A percentile compares a stretch with the other conserved stretches of the same genome.
Evolutionary conservation across 2,329 filamentous ascomycete species (phyloP).

Genomic region (Ilyonectria destructans): DNA sequence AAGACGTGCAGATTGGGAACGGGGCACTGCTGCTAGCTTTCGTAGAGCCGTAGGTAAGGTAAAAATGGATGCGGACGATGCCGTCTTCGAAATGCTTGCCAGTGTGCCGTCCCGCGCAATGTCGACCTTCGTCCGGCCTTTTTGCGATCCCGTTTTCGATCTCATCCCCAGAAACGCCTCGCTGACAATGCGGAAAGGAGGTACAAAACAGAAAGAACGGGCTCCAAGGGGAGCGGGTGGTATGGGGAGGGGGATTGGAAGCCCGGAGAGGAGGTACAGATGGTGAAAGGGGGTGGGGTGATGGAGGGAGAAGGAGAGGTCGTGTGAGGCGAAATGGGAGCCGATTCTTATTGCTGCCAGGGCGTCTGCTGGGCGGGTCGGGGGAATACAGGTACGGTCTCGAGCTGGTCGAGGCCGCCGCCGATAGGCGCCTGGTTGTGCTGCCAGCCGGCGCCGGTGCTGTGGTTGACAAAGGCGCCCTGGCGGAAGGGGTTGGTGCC

Average conservation of each 20-base stretch:
- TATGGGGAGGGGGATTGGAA: conserved; percentile 22
- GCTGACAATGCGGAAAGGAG: conserved; percentile 52
- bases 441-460: conserved; percentile 92
- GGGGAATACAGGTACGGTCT: conserved; percentile 89
- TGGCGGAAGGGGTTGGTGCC: conserved; percentile 98
- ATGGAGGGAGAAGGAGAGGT: background rate
- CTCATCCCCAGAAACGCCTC: conserved; percentile 52
- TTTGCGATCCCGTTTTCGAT: conserved; percentile 40
- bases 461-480: conserved; percentile 89
- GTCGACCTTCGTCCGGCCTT: conserved; percentile 17
- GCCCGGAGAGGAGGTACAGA: conserved; percentile 17
- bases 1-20: conserved; percentile 1
- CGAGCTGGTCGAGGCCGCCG: conserved; percentile 83
- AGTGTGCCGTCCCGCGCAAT: conserved; percentile 15
- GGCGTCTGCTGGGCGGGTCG: conserved; percentile 78
- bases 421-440: conserved; percentile 84
- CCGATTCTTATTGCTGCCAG: conserved; percentile 68
- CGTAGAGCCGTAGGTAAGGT: conserved; percentile 3
- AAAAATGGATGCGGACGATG: conserved; percentile 13
- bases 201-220: conserved; percentile 40
- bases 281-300: conserved; percentile 14
- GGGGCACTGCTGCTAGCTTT: conserved; percentile 12
- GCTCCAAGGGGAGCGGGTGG: background rate
- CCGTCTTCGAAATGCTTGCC: conserved; percentile 19
- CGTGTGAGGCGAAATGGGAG: background rate